These are phyloP conservation scores for Silene vulgaris DNA, from an alignment of 179 eudicot species.

Conservation along the genomic window DNA sequence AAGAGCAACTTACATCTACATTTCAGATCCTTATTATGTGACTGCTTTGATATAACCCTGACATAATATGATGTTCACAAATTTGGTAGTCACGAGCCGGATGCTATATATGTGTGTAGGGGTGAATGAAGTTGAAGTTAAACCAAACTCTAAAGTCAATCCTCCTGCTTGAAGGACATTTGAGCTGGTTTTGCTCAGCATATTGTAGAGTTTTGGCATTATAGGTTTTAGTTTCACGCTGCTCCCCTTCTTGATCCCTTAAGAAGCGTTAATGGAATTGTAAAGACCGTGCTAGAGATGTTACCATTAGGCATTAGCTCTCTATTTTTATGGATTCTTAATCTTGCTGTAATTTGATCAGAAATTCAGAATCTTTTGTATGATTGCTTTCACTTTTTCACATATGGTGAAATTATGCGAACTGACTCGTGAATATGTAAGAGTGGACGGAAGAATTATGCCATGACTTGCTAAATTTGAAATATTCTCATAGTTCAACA, in stretches of 20 bases:
- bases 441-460: too few relatives aligned
- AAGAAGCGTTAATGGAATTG: constrained; percentile 18
- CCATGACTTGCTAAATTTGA: too few relatives aligned
- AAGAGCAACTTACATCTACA: constrained; percentile 23
- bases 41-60: not conserved
- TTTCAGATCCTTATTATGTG: not conserved
- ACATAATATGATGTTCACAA: not conserved
- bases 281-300: not conserved
- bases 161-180: constrained; percentile 39
- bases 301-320: too few relatives aligned
- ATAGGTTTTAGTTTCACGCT: constrained; percentile 28
- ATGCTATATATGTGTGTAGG: constrained; percentile 69
- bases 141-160: constrained; percentile 90
- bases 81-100: constrained; percentile 80
- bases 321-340: not conserved
- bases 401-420: not conserved
- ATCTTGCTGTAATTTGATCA: not conserved
- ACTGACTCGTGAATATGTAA: not conserved
- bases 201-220: constrained; percentile 17
- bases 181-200: constrained; percentile 13
- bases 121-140: constrained; percentile 92
- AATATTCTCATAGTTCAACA: too few relatives aligned
- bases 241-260: constrained; percentile 22
- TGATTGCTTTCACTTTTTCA: not conserved
- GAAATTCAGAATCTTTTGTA: not conserved